Percentiles rank a stretch among this genome's conserved stretches.
phyloP scores from a whole-genome alignment of 2,329 filamentous ascomycete genomes.

The Blumeria hordei region DNA sequence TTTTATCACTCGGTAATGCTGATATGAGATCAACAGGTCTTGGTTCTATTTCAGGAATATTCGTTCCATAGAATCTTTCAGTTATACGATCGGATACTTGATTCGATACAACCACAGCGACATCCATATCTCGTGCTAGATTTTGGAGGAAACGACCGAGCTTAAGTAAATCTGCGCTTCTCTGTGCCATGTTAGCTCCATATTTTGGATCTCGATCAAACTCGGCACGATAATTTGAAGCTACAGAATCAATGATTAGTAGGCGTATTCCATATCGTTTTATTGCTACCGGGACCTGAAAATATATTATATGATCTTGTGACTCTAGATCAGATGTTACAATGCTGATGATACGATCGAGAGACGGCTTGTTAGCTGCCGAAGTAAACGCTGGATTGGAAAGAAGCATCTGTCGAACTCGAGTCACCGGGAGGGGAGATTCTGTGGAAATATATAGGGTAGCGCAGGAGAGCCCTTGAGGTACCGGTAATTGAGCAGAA shows the following conservation, averaged over 20 bases:
- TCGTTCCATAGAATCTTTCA: conserved; percentile 4
- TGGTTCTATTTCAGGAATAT: conserved; percentile 4
- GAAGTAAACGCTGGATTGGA: conserved; percentile 34
- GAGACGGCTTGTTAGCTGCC: conserved; percentile 28
- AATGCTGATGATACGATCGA: conserved; percentile 58
- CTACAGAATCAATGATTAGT: conserved; percentile 72
- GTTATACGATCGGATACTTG: conserved; percentile 78
- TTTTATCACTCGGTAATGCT: not conserved
- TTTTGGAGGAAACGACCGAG: conserved; percentile 53
- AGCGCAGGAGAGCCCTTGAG: conserved; percentile 44
- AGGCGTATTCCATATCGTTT: conserved; percentile 54
- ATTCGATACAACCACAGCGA: conserved; percentile 81
- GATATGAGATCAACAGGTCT: not conserved
- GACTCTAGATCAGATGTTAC: conserved; percentile 74
- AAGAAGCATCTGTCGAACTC: conserved; percentile 55
- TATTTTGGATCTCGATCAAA: conserved; percentile 33
- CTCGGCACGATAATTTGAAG: conserved; percentile 86
- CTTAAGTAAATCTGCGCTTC: conserved; percentile 52
- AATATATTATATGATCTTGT: conserved; percentile 84
- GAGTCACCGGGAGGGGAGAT: conserved; percentile 55
- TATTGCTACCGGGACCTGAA: conserved; percentile 73
- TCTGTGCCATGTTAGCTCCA: conserved; percentile 41
- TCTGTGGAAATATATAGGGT: conserved; percentile 91
- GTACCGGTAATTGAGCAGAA: conserved; percentile 55
- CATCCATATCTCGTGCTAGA: conserved; percentile 45